phyloP scores from a whole-genome alignment of 306 rosid genomes.

The Cercis canadensis region DNA sequence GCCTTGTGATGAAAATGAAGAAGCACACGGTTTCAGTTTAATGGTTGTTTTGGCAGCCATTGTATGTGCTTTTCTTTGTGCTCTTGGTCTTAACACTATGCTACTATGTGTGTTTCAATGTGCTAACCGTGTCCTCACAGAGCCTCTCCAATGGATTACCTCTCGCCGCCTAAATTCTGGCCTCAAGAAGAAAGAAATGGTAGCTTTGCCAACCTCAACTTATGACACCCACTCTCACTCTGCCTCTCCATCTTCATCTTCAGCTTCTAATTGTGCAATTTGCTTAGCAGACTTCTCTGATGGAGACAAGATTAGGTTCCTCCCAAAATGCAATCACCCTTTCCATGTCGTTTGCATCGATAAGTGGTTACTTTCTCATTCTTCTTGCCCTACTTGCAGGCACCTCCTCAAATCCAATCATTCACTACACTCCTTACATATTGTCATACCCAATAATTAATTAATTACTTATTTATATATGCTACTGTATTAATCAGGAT shows the following conservation, averaged over 20 bases:
- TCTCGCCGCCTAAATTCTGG: slow-evolving; percentile 67
- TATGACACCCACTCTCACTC: neutral
- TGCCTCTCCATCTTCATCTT: neutral
- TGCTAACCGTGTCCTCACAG: slow-evolving; percentile 49
- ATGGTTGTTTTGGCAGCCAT: slow-evolving; percentile 64
- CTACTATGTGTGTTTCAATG: slow-evolving; percentile 69
- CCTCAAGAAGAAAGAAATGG: slow-evolving; percentile 69
- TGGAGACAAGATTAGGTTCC: slow-evolving; percentile 70
- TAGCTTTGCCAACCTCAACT: slow-evolving; percentile 67
- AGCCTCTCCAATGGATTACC: slow-evolving; percentile 58
- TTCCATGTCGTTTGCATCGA: slow-evolving; percentile 82
- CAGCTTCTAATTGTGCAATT: slow-evolving; percentile 61
- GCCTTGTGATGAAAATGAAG: slow-evolving; percentile 28
- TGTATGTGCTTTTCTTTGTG: slow-evolving; percentile 67
- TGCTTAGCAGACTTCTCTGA: slow-evolving; percentile 67
- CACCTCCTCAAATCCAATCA: slow-evolving; percentile 39
- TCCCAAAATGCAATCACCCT: slow-evolving; percentile 75
- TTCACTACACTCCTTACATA: slow-evolving; percentile 27
- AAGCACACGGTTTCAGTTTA: slow-evolving; percentile 37
- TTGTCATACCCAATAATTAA: slow-evolving; percentile 1
- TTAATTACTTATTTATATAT: too few species aligned
- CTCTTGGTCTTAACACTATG: slow-evolving; percentile 77
- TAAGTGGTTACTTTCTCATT: slow-evolving; percentile 75
- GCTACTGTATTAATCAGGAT: too few species aligned
- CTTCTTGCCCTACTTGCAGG: slow-evolving; percentile 91